Percentiles rank a stretch among this genome's conserved stretches.
phyloP scores from a whole-genome alignment of 2,329 filamentous ascomycete species.

The Apiospora hydei region DNA sequence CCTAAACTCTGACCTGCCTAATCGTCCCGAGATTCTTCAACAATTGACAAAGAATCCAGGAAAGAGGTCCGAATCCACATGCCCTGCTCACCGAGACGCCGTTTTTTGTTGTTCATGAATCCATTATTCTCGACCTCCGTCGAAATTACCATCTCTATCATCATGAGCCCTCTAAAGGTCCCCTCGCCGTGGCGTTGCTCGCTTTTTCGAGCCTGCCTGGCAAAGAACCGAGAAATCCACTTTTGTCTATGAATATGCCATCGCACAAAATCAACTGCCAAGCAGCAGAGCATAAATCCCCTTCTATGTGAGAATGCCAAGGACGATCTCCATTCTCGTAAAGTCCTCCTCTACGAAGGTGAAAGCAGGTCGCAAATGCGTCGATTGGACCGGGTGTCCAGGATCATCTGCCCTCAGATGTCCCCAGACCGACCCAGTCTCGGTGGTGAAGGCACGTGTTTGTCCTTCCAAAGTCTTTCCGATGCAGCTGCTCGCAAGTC shows the following conservation, averaged over 20 bases:
- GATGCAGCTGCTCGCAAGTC: conserved; percentile 44
- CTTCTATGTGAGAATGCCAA: conserved; percentile 42
- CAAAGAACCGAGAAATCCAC: conserved; percentile 70
- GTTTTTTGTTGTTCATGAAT: conserved; percentile 29
- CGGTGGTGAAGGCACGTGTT: conserved; percentile 39
- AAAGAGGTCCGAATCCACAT: conserved; percentile 39
- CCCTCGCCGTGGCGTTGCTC: conserved; percentile 37
- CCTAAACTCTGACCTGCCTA: conserved; percentile 37
- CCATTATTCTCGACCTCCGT: conserved; percentile 38
- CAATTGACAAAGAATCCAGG: conserved; percentile 18
- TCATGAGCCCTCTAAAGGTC: conserved; percentile 42
- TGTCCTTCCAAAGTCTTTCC: conserved; percentile 41
- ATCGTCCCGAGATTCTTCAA: conserved; percentile 32
- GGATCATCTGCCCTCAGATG: conserved; percentile 41
- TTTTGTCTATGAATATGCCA: conserved; percentile 66
- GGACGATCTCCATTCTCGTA: conserved; percentile 35
- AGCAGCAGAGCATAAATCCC: conserved; percentile 40
- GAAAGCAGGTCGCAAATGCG: conserved; percentile 43
- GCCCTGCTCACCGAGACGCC: conserved; percentile 43
- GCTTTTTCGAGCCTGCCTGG: conserved; percentile 43
- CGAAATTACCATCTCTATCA: conserved; percentile 44
- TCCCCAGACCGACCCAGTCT: conserved; percentile 35
- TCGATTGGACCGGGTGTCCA: conserved; percentile 35
- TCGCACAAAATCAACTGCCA: conserved; percentile 43
- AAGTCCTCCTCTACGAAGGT: conserved; percentile 41